Base-by-base conservation (phyloP, 139 green algal genomes). In the Chloropicon primus region DNA sequence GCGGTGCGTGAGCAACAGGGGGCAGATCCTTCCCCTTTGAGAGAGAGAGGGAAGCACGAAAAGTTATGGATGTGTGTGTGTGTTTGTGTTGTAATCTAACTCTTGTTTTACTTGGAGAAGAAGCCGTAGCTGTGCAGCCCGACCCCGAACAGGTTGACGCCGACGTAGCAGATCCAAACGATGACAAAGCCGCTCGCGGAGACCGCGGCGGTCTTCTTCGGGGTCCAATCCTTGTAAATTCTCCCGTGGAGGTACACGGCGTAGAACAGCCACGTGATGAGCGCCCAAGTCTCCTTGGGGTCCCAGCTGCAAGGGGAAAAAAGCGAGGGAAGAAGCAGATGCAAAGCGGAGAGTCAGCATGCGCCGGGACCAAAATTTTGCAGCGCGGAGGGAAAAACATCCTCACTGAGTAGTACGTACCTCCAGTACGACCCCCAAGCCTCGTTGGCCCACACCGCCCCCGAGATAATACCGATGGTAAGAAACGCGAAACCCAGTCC, bases 361-460 rank as follows among this genome's bases (percentile, higher is more conserved):
- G n/a, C n/a, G n/a, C n/a, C n/a, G n/a, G n/a, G n/a, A n/a, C n/a
- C n/a, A n/a, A n/a, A n/a, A n/a, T n/a, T n/a, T n/a, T n/a, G n/a
- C n/a, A n/a, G n/a, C n/a, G n/a, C n/a, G n/a, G n/a, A n/a, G n/a
- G n/a, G n/a, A n/a, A n/a, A n/a, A n/a, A n/a, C n/a, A n/a, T n/a
- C n/a, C n/a, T n/a, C n/a, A n/a, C n/a, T n/a, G n/a, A n/a, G n/a
- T n/a, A n/a, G n/a, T n/a, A n/a, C n/a, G n/a, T 17, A 62, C 41
- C 41, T 87, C 82, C 80, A 88, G 76, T 84, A 88, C 24, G 78
- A 83, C 24, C 80, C 78, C 82, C 83, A 84, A 28, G 83, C 78
- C 71, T 88, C 79, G 81, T 86, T 87, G 24, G 82, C 83, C 79
- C 83, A 89, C 73, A 89, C 78, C 0, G 84, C 84, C 25, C 83